These are phyloP conservation scores for Cystofilobasidium ferigula DNA, from an alignment of 768 basidiomycete genomes.

Conservation along the genomic window DNA sequence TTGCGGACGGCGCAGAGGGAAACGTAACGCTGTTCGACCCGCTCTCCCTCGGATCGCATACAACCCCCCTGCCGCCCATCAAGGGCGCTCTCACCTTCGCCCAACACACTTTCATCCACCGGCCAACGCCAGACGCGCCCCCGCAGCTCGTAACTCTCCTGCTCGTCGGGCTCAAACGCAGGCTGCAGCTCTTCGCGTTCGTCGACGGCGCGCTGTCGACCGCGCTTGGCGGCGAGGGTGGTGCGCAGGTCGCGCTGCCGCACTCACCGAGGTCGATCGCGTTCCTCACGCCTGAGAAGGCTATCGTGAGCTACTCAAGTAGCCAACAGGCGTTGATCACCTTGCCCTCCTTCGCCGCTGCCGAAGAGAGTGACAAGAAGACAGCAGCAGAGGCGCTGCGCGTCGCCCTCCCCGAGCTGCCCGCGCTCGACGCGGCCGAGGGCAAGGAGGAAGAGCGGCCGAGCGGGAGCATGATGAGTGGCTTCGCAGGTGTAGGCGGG, in stretches of 20 bases:
- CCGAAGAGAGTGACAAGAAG: too few species aligned
- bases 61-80: conserved; percentile 61
- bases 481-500: conserved; percentile 46
- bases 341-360: too few species aligned
- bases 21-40: conserved; percentile 64
- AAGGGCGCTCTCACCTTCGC: conserved; percentile 76
- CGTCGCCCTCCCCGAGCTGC: conserved; percentile 29
- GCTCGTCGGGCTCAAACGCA: conserved; percentile 53
- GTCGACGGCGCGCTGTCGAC: conserved; percentile 3
- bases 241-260: conserved; percentile 45
- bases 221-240: too few species aligned
- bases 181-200: conserved; percentile 13
- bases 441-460: neutral
- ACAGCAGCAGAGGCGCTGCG: conserved; percentile 51
- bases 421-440: neutral
- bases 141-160: conserved; percentile 64
- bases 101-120: conserved; percentile 51
- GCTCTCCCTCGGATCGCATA: conserved; percentile 53
- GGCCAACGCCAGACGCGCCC: conserved; percentile 56
- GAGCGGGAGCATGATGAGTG: conserved; percentile 15
- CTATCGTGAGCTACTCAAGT: conserved; percentile 69
- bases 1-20: conserved; percentile 47
- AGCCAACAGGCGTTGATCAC: conserved; percentile 67
- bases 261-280: conserved; percentile 80
- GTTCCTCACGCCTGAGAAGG: conserved; percentile 53